Base-by-base conservation (phyloP, 768 basidiomycete genomes). In the Thelephora ganbajun region DNA sequence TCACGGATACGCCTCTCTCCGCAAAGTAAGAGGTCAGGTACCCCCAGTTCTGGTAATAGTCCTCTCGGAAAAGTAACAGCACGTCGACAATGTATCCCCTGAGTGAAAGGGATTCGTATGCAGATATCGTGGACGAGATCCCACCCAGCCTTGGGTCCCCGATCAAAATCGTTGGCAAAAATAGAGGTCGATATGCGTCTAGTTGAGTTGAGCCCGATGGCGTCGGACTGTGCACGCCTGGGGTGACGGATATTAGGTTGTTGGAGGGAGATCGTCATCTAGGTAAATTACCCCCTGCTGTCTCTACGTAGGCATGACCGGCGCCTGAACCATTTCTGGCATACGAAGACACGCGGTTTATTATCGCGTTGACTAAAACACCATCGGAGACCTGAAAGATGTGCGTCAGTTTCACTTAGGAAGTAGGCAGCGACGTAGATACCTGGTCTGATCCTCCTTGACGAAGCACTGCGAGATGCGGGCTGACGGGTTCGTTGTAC, bases 221-320 rank as follows among this genome's bases (percentile, higher is more conserved):
- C 2, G 84, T 79, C 0, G 94, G 94, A 54, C 89, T 93, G 56
- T 96, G 93, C 11, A 94, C 85, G 35, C 93, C 92, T 94, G 60
- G 45, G 35, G 43, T 33, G 33, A 45, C 37, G 16, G 26, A 30
- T 6, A 47, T 36, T 36, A 47, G 50, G 49, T 37, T 47, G 41
- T 18, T 46, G 26, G 26, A 30, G 9, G 26, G 4, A 30, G 26
- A 30, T 30, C 26, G 46, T 46, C 22, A 34, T 13, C 22, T 41
- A 34, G 47, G 47, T 50, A 19, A 26, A 47, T 70, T 63, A 90
- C 93, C 94, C 76, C 94, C 94, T 12, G 93, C 94, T 7, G 94
- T 93, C 64, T 98, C 94, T 42, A 97, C 66, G 56, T 83, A 97
- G 70, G 92, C 73, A 56, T 83, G 76, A 2, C 72, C 68, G 11